Base-by-base conservation (phyloP, 352 stramenopile species). In the Globisporangium orthogonon region DNA sequence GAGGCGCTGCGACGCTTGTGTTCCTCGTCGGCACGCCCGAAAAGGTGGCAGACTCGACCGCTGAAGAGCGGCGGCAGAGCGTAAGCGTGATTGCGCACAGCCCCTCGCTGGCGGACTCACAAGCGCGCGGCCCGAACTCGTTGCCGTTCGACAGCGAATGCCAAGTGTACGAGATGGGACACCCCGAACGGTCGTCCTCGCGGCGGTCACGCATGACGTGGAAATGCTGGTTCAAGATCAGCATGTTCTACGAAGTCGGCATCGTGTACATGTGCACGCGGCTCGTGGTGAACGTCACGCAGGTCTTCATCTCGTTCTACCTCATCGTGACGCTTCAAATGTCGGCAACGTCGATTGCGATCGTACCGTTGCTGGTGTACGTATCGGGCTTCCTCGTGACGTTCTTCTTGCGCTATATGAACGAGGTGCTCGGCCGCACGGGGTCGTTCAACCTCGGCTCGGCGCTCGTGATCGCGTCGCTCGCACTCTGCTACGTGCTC, bases 231-330 rank as follows among this genome's bases (percentile, higher is more conserved):
- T 94, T 94, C 55, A 69, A 73, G 28, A 52, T 89, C 14, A 65
- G 63, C 31, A 92, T 93, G 83, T 94, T 94, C 40, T 94, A 94
- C 67, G 78, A 90, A 54, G 85, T 94, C 15, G 85, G 85, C 29
- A 45, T 91, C 9, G 80, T 89, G 14, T 94, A 94, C 76, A 94
- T 94, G 85, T 94, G 85, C 64, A 94, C 85, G 30, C 67, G 85
- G 18, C 68, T 94, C 15, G 84, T 91, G 48, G 80, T 94, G 18
- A 94, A 94, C 61, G 68, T 93, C 30, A 92, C 83, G 17, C 85
- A 94, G 48, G 82, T 93, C 14, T 94, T 90, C 66, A 91, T 94
- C 47, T 90, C 83, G 15, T 94, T 94, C 52, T 91, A 91, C 59
- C 61, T 94, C 40, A 91, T 89, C 39, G 79, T 89, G 63, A 92